A percentile compares a stretch with the other conserved stretches of the same genome.
phyloP scores from a whole-genome alignment of 179 eudicot genomes.

The Heliamphora pulchella region DNA sequence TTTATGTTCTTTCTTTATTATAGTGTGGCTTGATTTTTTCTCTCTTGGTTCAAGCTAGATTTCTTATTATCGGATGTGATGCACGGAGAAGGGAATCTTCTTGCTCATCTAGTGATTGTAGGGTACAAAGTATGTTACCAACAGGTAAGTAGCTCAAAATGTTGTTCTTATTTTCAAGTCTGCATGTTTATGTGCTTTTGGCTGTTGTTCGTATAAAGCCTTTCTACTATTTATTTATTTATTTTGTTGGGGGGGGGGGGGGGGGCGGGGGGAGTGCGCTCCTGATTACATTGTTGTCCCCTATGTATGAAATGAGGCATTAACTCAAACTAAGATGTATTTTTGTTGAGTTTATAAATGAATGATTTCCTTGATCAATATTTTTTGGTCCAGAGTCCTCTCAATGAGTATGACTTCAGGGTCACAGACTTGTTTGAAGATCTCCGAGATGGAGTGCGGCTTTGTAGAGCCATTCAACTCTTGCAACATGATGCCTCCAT shows the following conservation, averaged over 20 bases:
- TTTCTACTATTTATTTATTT: too few relatives aligned
- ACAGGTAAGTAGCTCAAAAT: slow-evolving; percentile 49
- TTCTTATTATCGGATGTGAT: slow-evolving; percentile 76
- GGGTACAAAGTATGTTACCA: slow-evolving; percentile 83
- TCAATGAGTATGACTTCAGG: slow-evolving; percentile 71
- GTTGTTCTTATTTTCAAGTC: background rate
- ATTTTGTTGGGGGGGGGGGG: too few relatives aligned
- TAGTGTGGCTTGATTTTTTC: slow-evolving; percentile 14
- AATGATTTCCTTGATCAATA: slow-evolving; percentile 17
- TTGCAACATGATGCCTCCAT: slow-evolving; percentile 64
- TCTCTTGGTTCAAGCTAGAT: slow-evolving; percentile 35
- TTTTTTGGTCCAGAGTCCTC: slow-evolving; percentile 53
- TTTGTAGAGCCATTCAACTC: slow-evolving; percentile 86
- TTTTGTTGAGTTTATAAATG: background rate
- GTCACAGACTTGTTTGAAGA: slow-evolving; percentile 66
- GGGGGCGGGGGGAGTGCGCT: too few relatives aligned
- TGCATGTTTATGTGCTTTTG: background rate
- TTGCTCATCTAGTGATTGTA: slow-evolving; percentile 75
- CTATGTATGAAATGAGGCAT: background rate
- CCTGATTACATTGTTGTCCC: background rate
- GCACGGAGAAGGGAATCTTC: slow-evolving; percentile 95
- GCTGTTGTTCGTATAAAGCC: background rate
- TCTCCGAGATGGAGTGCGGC: slow-evolving; percentile 80
- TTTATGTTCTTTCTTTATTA: slow-evolving; percentile 10
- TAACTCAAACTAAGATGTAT: slow-evolving; percentile 7